Evolutionary conservation across 176 grass and related monocot species (phyloP), one percentile per base, ranked within the genome.

Genomic region (Paspalum notatum): DNA sequence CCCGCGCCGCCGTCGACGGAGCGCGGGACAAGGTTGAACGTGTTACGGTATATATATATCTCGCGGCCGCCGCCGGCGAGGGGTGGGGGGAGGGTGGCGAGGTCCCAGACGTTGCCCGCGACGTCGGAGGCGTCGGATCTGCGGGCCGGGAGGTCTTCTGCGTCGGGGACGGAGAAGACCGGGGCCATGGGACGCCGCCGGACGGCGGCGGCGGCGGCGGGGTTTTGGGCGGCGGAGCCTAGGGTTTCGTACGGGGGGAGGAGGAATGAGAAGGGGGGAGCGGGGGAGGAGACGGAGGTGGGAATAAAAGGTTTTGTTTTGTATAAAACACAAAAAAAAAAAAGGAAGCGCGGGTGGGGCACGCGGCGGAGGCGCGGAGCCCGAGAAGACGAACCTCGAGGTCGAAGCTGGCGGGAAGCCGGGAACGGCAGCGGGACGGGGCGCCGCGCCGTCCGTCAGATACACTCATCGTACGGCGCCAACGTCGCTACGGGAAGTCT

Each of bases 1-100:
- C 76, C 77, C 5, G 57, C 22, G 43, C 50, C 41, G 57, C 77
- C 83, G 17, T 86, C 92, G 43, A 98, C 69, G 12, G 83, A 84
- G 38, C 85, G 76, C 4, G 95, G 95, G 3, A 98, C 41, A 27
- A 98, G 87, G 44, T 93, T 85, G 69, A 87, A 98, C 15, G 79
- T 76, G 81, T 98, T 98, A 18, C 83, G 86, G 84, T 95, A 98
- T 42, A 98, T 87, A 62, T 91, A 98, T 68, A 95, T 61, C 45
- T 85, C 92, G 69, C 86, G 86, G 7, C 84, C 81, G 72, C 53
- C 85, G 72, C 59, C 85, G 43, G 77, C 21, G 69, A 61, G 59
- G 44, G 63, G 67, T 47, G 49, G n/a, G 58, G 85, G 50, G 70
- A 89, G 68, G 25, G 85, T 70, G 16, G 95, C 88, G 39, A 95